Conservation (phyloP, 73 alveolate genomes). For the Blepharisma stoltei region DNA sequence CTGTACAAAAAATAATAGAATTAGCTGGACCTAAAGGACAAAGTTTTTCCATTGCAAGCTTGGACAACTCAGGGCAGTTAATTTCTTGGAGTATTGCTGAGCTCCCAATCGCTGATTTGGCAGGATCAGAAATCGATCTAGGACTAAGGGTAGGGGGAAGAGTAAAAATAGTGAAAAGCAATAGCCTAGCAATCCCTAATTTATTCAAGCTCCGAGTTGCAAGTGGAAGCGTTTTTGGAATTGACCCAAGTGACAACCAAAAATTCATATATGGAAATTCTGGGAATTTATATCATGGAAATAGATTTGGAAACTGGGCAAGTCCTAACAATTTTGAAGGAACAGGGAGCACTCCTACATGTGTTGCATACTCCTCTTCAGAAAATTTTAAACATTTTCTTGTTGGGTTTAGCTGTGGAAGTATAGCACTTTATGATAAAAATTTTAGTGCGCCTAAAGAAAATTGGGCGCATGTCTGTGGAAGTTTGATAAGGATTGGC, state of each 20-base stretch:
- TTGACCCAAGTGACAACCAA: conserved; percentile 3
- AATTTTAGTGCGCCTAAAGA: not conserved
- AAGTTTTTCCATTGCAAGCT: conserved; percentile 3
- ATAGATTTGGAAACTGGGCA: conserved; percentile 1
- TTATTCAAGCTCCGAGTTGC: not conserved
- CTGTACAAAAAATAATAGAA: conserved; percentile 19
- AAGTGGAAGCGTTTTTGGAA: not conserved
- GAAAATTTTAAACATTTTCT: not conserved
- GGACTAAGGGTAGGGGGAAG: conserved; percentile 16
- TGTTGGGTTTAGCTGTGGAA: conserved; percentile 4
- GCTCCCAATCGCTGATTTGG: not conserved
- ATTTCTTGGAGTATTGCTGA: conserved; percentile 2
- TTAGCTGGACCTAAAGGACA: conserved; percentile 1
- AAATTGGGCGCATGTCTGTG: not conserved
- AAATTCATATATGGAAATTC: not conserved
- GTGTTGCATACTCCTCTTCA: not conserved
- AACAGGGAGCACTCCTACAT: not conserved
- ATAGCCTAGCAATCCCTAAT: not conserved
- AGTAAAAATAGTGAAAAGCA: conserved; percentile 10
- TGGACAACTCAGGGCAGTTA: not conserved
- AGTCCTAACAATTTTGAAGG: not conserved
- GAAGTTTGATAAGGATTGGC: not conserved
- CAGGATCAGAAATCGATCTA: not conserved
- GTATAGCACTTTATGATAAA: conserved; percentile 7
- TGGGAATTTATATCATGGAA: not conserved